These are phyloP conservation scores for Anthracocystis walkeri DNA, from an alignment of 1,284 basidiomycete species.

Conservation along the genomic window DNA sequence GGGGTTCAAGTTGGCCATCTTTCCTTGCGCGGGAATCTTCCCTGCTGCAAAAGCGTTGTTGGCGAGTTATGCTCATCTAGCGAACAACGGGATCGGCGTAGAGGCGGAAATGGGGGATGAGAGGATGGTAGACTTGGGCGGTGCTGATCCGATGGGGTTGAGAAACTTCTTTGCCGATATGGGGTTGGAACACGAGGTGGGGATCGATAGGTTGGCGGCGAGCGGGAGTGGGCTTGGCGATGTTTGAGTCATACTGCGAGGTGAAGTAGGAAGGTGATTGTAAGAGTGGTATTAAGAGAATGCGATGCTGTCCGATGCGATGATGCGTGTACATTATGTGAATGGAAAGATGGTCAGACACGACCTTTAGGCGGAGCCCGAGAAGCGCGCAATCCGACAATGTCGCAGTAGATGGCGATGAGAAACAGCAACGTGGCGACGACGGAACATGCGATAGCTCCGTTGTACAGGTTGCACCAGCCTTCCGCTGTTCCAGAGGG, in stretches of 20 bases:
- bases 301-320: conserved; percentile 4
- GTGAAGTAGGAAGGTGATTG: background rate
- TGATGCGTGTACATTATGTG: background rate
- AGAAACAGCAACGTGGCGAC: conserved; percentile 30
- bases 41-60: conserved; percentile 31
- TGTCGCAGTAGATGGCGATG: conserved; percentile 49
- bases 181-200: conserved; percentile 49
- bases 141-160: conserved; percentile 34
- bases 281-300: background rate
- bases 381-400: conserved; percentile 34
- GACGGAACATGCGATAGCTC: conserved; percentile 51
- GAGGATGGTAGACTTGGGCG: conserved; percentile 30
- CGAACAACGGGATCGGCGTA: conserved; percentile 68
- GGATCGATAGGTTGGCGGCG: conserved; percentile 34
- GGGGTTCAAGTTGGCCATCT: conserved; percentile 52
- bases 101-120: conserved; percentile 18
- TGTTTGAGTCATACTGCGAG: conserved; percentile 9
- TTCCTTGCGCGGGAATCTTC: conserved; percentile 51
- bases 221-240: conserved; percentile 25
- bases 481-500: conserved; percentile 39
- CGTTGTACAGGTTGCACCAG: conserved; percentile 60
- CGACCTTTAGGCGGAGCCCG: conserved; percentile 35
- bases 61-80: conserved; percentile 35
- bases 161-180: conserved; percentile 50
- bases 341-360: background rate